Evolutionary conservation across 116 monocot genomes (phyloP).

Genomic region (Trichopus zeylanicus): DNA sequence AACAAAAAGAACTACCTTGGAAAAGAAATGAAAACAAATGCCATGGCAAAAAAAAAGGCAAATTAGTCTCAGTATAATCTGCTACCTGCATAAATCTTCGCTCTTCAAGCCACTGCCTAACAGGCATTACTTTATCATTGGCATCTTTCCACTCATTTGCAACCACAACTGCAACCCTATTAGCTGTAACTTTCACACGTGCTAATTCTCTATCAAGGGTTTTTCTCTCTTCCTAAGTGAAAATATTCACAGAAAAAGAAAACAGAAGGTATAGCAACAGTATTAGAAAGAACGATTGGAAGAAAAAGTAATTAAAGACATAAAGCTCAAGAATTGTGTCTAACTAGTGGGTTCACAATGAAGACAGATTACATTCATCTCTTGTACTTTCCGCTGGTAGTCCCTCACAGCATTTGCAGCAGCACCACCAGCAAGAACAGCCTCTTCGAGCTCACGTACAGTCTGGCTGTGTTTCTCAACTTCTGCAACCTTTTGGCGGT

Average conservation of each 20-base stretch:
- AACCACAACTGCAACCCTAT: too few species aligned
- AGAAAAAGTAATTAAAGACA: not conserved
- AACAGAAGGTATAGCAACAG: not conserved
- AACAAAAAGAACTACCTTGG: not conserved
- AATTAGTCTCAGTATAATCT: not conserved
- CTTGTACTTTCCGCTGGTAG: too few species aligned
- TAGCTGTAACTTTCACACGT: slow-evolving; percentile 86
- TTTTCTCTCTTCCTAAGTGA: slow-evolving; percentile 58
- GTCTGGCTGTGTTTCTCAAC: slow-evolving; percentile 93
- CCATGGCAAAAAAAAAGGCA: not conserved
- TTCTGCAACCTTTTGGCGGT: slow-evolving; percentile 83
- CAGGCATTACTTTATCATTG: slow-evolving; percentile 96
- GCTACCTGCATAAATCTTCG: slow-evolving; percentile 53
- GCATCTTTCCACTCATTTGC: slow-evolving; percentile 98
- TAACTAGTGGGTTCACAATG: too few species aligned
- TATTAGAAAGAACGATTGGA: not conserved
- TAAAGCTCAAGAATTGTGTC: too few species aligned
- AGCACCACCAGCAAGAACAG: too few species aligned
- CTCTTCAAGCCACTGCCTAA: too few species aligned
- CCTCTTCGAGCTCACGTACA: too few species aligned
- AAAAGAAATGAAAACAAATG: too few species aligned
- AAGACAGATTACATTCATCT: slow-evolving; percentile 15
- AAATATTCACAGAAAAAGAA: slow-evolving; percentile 1
- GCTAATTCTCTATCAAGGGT: slow-evolving; percentile 81
- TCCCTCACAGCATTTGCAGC: too few species aligned